Conservation (phyloP, 148 eudicot genomes). For the Rhododendron kiyosumense region DNA sequence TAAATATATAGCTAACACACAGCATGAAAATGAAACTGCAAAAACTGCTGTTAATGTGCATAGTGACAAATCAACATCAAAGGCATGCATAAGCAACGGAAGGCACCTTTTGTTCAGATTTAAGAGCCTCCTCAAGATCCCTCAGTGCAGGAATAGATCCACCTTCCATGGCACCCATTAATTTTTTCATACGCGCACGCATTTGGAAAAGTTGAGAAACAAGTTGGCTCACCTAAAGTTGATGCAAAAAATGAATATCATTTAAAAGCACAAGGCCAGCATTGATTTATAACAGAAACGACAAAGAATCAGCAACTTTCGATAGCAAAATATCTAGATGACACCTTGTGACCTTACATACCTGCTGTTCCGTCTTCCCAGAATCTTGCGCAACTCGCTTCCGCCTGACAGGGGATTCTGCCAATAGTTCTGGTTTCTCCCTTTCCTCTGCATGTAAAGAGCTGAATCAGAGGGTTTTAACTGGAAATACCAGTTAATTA, state of each 20-base stretch:
- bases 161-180: constrained; percentile 95
- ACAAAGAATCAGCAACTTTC: background rate
- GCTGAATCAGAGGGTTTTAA: background rate
- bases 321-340: background rate
- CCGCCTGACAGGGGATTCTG: constrained; percentile 79
- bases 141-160: constrained; percentile 83
- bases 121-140: constrained; percentile 82
- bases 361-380: constrained; percentile 96
- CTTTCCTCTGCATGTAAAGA: constrained; percentile 73
- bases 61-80: background rate
- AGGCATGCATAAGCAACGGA: constrained; percentile 2
- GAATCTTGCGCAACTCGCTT: constrained; percentile 90
- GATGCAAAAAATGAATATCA: background rate
- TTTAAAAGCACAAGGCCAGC: background rate
- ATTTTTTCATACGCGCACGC: constrained; percentile 93
- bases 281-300: background rate
- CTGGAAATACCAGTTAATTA: background rate
- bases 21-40: background rate
- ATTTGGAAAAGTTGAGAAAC: constrained; percentile 96
- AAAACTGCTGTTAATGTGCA: background rate
- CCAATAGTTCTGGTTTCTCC: constrained; percentile 90
- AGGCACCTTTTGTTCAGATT: constrained; percentile 66
- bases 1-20: too few species aligned
- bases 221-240: constrained; percentile 79
- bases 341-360: constrained; percentile 13